A percentile compares a stretch with the other conserved stretches of the same genome.
Evolutionary conservation across 139 green algal genomes (phyloP).

Genomic region (Bryopsis sp.): DNA sequence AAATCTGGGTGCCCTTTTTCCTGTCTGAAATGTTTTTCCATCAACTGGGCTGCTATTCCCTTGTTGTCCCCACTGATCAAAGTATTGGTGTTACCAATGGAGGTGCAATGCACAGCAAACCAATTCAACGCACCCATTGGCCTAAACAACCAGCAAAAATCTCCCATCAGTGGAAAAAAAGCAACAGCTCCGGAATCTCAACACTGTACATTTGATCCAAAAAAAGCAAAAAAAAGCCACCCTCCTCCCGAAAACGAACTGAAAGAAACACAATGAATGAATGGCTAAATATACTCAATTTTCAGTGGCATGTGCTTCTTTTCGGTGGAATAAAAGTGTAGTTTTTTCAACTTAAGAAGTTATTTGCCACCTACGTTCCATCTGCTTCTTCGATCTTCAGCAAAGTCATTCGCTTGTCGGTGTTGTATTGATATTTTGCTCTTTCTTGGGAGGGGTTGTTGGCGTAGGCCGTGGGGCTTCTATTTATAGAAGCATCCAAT

Average conservation of each 20-base stretch:
- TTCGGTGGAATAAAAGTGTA: no score
- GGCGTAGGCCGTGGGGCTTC: slow-evolving; percentile 70
- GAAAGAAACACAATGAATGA: no score
- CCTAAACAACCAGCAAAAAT: slow-evolving; percentile 12
- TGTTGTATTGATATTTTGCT: slow-evolving; percentile 41
- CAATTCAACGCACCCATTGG: slow-evolving; percentile 45
- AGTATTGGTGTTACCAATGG: slow-evolving; percentile 80
- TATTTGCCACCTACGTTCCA: slow-evolving; percentile 19
- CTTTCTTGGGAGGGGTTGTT: slow-evolving; percentile 63
- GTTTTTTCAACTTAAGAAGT: no score
- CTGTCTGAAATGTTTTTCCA: slow-evolving; percentile 40
- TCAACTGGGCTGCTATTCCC: slow-evolving; percentile 54
- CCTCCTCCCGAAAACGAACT: no score
- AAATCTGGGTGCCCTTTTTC: slow-evolving; percentile 26
- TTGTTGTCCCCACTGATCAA: slow-evolving; percentile 83
- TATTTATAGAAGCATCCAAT: slow-evolving; percentile 63
- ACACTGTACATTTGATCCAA: no score
- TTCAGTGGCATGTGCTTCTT: no score
- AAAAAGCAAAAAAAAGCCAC: no score
- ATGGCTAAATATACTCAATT: no score
- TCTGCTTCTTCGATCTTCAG: slow-evolving; percentile 33
- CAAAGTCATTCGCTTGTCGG: slow-evolving; percentile 66
- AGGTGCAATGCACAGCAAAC: slow-evolving; percentile 81
- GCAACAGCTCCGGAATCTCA: no score
- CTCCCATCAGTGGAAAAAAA: neutral